These are phyloP conservation scores for Dispira parvispora DNA, from an alignment of 192 early-diverging fungal genomes.

Conservation along the genomic window DNA sequence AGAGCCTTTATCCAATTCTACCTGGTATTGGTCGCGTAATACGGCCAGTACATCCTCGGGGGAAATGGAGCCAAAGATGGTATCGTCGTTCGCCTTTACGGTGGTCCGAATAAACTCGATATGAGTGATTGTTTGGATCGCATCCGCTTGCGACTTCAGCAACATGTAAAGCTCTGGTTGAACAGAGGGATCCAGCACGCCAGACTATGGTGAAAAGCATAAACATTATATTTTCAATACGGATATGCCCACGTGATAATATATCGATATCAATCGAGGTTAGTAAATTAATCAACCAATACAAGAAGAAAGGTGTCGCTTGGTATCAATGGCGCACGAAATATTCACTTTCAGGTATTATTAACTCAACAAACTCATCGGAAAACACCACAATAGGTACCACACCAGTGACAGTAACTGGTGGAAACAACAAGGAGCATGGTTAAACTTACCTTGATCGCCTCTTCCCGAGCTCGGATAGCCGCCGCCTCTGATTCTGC, in stretches of 20 bases:
- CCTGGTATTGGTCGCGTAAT: not conserved
- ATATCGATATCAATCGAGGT: no score
- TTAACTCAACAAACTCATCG: no score
- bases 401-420: no score
- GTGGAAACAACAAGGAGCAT: no score
- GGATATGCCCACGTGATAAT: no score
- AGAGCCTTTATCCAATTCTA: not conserved
- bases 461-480: not conserved
- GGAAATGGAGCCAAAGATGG: constrained; percentile 11
- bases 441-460: not conserved
- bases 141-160: not conserved
- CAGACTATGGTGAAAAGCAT: not conserved
- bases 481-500: constrained; percentile 6
- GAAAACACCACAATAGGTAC: no score
- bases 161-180: not conserved
- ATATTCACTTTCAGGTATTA: no score
- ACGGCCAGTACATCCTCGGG: constrained; percentile 1
- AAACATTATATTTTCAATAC: no score
- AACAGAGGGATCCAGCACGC: not conserved
- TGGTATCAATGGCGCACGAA: no score
- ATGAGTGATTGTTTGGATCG: not conserved
- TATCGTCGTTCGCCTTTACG: not conserved
- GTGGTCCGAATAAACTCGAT: not conserved
- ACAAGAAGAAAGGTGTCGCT: no score
- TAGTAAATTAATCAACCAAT: no score